phyloP scores from a whole-genome alignment of 1,139 yeast species.

The Kodamaea anthophila region DNA sequence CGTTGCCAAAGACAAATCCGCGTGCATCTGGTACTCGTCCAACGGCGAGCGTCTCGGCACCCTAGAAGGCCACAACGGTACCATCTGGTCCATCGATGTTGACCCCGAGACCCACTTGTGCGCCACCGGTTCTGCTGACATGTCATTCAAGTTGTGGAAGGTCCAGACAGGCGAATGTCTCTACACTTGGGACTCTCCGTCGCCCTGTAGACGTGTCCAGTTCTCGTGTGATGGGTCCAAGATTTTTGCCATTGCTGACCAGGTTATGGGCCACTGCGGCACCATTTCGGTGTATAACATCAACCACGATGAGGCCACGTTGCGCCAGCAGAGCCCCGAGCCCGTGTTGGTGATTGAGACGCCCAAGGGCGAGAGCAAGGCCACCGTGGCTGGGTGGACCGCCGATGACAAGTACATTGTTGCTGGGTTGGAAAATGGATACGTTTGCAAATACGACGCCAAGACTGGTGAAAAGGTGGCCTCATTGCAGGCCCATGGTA shows the following conservation, averaged over 20 bases:
- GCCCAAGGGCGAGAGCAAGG: slow-evolving; percentile 56
- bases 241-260: slow-evolving; percentile 78
- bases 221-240: slow-evolving; percentile 69
- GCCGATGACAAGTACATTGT: slow-evolving; percentile 67
- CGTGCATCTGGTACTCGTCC: slow-evolving; percentile 91
- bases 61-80: slow-evolving; percentile 79
- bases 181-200: slow-evolving; percentile 66
- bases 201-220: slow-evolving; percentile 89
- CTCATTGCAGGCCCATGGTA: slow-evolving; percentile 59
- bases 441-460: slow-evolving; percentile 73
- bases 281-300: slow-evolving; percentile 65
- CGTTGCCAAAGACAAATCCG: slow-evolving; percentile 82
- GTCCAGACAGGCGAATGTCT: slow-evolving; percentile 74
- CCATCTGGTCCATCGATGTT: slow-evolving; percentile 92
- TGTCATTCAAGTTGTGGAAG: slow-evolving; percentile 79
- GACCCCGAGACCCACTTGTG: slow-evolving; percentile 62
- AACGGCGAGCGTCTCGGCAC: slow-evolving; percentile 98
- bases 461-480: slow-evolving; percentile 63
- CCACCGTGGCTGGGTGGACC: slow-evolving; percentile 86
- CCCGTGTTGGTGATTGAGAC: slow-evolving; percentile 65
- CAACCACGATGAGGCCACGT: slow-evolving; percentile 33
- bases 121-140: slow-evolving; percentile 90
- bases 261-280: slow-evolving; percentile 89
- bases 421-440: slow-evolving; percentile 87
- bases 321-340: slow-evolving; percentile 31